Base-by-base conservation (phyloP, 2,329 filamentous ascomycete species). In the Graphium sp. region DNA sequence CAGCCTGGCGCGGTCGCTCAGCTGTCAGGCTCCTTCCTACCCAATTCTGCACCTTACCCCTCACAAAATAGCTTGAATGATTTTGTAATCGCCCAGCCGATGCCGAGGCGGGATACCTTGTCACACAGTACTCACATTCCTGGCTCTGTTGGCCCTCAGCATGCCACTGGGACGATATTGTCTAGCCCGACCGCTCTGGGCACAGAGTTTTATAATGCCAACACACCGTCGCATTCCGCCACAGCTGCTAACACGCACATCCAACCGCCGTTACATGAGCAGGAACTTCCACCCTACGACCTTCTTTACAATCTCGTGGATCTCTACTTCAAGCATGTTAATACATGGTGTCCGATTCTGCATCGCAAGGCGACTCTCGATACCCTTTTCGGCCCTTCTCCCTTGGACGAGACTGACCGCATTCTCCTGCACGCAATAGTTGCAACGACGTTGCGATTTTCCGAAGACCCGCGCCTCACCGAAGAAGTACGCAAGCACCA, bases 371-470 rank as follows among this genome's bases (percentile, higher is more conserved):
- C 77, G 4, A 92, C 83, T 0, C 51, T 93, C 7, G 80, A 92
- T 40, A 72, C 74, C 1, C 60, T 93, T 0, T 93, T 93, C 39
- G 82, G 82, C 0, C 69, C 75, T 2, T 70, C 74, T 0, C 68
- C 74, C 2, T 56, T 89, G 2, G 78, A 85, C 21, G 81, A 91
- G 49, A 74, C 77, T 2, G 84, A 93, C 44, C 66, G 77, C 23
- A 77, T 92, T 31, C 58, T 93, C 10, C 58, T 93, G 5, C 82
- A 92, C 48, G 78, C 85, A 5, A 91, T 93, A 31, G 82, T 93
- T 4, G 83, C 83, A 2, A 89, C 83, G 0, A 85, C 83, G 0
- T 57, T 94, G 37, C 73, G 82, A 17, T 93, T 84, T 46, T 92
- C 81, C 0, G 75, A 67, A 4, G 84, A 93, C 45, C 50, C 62